Conservation (phyloP, 2,329 filamentous ascomycete genomes). For the Beauveria bassiana region DNA sequence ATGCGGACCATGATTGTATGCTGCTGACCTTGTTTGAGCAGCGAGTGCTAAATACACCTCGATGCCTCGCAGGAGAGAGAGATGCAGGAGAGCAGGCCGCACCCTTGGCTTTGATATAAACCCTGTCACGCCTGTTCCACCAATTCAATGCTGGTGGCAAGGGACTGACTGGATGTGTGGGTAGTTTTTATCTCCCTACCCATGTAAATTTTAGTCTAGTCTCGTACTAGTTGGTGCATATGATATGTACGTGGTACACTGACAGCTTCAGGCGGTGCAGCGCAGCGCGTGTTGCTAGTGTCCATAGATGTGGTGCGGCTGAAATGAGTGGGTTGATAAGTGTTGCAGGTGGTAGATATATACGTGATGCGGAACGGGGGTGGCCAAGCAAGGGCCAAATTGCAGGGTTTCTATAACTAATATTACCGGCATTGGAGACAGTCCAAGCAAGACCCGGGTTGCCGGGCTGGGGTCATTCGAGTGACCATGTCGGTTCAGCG, state of each 20-base stretch:
- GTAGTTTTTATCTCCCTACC: not conserved
- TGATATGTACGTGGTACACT: no score
- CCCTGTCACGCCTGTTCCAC: not conserved
- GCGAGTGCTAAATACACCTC: not conserved
- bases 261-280: not conserved
- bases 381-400: no score
- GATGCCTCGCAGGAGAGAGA: no score
- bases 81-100: not conserved
- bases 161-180: not conserved
- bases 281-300: not conserved
- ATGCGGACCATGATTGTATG: not conserved
- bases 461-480: no score
- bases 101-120: not conserved
- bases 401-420: no score
- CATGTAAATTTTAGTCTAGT: not conserved
- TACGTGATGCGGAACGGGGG: not conserved
- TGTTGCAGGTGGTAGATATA: not conserved
- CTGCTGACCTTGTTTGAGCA: not conserved
- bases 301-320: not conserved
- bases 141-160: not conserved
- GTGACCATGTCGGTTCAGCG: not conserved
- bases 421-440: no score
- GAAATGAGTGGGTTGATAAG: not conserved
- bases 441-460: no score
- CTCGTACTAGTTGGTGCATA: conserved; percentile 2